Base-by-base conservation (phyloP, 2,329 filamentous ascomycete genomes). In the Blastomyces gilchristii region DNA sequence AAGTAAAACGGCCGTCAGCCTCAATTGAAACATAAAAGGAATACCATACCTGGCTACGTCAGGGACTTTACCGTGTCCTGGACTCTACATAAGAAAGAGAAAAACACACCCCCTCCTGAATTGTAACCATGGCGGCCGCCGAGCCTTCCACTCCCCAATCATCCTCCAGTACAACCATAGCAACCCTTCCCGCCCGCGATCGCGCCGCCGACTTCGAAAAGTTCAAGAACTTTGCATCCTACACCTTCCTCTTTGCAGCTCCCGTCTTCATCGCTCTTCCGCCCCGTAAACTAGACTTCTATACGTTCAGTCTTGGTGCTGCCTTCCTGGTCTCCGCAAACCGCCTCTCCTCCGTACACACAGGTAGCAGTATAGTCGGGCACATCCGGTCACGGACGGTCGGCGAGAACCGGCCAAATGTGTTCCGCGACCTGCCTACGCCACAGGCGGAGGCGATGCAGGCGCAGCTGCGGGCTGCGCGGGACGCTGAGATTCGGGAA, bases 211-310 rank as follows among this genome's bases (percentile, higher is more conserved):
- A 78, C 66, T 78, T 73, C 67, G 59, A 72, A 47, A 72, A 69
- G 62, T 76, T 77, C 71, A 78, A 78, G 64, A 71, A 70, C 65
- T 75, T 75, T 65, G 70, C 75, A 34, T 73, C 75, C n/a, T 66
- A 71, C 34, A 72, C 72, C 31, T 76, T 78, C 66, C 68, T 83
- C 37, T 69, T 87, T 25, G 70, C 79, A 58, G 83, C 82, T 64
- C 85, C 85, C 0, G 66, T 81, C 9, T 76, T 87, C 60, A 79
- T 80, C 58, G 69, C 80, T 18, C 73, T 87, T 11, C 85, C 85
- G 11, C 85, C 85, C 0, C 82, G 85, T 56, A 86, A 86, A 73
- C 73, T 87, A 59, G 84, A 87, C 69, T 69, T 82, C 61, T 86
- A 84, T 74, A 86, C 84, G 22, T 77, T 84, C 67, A 77, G 76